These are phyloP conservation scores for Pleoardoris graminearum DNA, from an alignment of 2,329 filamentous ascomycete genomes.

Conservation along the genomic window DNA sequence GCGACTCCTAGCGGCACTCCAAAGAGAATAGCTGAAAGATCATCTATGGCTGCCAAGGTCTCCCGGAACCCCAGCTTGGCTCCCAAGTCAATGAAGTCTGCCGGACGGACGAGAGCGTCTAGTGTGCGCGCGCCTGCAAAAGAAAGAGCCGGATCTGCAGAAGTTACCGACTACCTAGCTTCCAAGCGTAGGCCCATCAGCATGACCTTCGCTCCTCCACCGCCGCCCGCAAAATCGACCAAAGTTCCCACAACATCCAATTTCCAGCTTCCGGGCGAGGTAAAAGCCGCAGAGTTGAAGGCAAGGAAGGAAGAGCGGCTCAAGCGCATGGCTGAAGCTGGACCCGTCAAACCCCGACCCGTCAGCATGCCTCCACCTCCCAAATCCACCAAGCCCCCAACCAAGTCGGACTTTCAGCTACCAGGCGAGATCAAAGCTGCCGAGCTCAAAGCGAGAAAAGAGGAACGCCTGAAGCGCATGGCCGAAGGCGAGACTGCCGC, in stretches of 20 bases:
- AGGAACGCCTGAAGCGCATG: slow-evolving; percentile 41
- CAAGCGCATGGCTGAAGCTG: slow-evolving; percentile 49
- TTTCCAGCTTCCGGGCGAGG: slow-evolving; percentile 59
- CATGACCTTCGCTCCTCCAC: slow-evolving; percentile 53
- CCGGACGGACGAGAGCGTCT: slow-evolving; percentile 21
- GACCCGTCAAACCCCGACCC: slow-evolving; percentile 41
- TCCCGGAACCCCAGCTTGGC: slow-evolving; percentile 32
- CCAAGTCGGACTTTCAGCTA: slow-evolving; percentile 55
- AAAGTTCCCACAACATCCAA: slow-evolving; percentile 55
- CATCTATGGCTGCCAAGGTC: slow-evolving; percentile 21
- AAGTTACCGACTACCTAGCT: slow-evolving; percentile 44
- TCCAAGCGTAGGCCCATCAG: slow-evolving; percentile 53
- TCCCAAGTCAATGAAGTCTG: slow-evolving; percentile 36
- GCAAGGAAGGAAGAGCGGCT: slow-evolving; percentile 54
- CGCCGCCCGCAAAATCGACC: slow-evolving; percentile 53
- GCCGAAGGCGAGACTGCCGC: slow-evolving; percentile 28
- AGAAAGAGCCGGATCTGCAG: slow-evolving; percentile 25
- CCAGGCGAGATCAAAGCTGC: slow-evolving; percentile 57
- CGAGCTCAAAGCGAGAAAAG: slow-evolving; percentile 38
- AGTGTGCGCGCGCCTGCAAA: slow-evolving; percentile 30
- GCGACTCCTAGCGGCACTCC: slow-evolving; percentile 8
- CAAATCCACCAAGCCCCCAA: slow-evolving; percentile 57
- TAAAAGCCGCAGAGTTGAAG: slow-evolving; percentile 57
- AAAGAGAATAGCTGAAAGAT: slow-evolving; percentile 3
- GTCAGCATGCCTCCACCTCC: slow-evolving; percentile 52